Percentiles rank a stretch among this genome's conserved stretches.
phyloP scores from a whole-genome alignment of 2,329 filamentous ascomycete genomes.

The Fusarium pseudonygamai region DNA sequence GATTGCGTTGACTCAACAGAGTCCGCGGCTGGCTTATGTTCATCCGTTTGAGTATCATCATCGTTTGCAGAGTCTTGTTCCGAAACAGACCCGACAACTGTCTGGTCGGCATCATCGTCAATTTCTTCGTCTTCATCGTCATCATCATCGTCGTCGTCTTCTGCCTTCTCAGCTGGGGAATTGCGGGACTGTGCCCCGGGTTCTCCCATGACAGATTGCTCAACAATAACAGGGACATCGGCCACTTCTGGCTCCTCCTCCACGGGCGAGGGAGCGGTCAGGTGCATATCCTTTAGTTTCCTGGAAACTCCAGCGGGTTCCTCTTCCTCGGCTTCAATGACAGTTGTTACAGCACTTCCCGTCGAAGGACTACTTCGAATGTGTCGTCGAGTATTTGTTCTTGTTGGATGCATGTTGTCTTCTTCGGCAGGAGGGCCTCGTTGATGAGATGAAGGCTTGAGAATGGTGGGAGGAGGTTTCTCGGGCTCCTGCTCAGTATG shows the following conservation, averaged over 20 bases:
- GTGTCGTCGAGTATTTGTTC: conserved; percentile 82
- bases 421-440: conserved; percentile 51
- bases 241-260: conserved; percentile 59
- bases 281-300: conserved; percentile 58
- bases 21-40: conserved; percentile 13
- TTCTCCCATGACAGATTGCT: conserved; percentile 44
- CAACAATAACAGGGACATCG: conserved; percentile 55
- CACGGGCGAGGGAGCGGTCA: conserved; percentile 65
- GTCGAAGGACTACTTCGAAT: conserved; percentile 82
- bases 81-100: conserved; percentile 34
- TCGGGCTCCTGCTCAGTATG: conserved; percentile 54
- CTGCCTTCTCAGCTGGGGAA: conserved; percentile 11
- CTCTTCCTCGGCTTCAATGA: conserved; percentile 85
- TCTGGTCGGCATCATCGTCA: conserved; percentile 37
- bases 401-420: conserved; percentile 63
- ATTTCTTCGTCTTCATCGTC: conserved; percentile 5
- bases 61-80: conserved; percentile 31
- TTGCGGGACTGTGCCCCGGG: conserved; percentile 6
- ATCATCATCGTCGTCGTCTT: conserved; percentile 16
- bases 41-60: conserved; percentile 1
- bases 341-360: conserved; percentile 80
- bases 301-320: conserved; percentile 60
- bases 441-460: conserved; percentile 48
- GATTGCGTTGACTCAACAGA: conserved; percentile 26
- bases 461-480: conserved; percentile 48